Percentiles rank a stretch among this genome's conserved stretches.
These are phyloP conservation scores for Russula griseocarnosa DNA, from an alignment of 768 basidiomycete species.

Conservation along the genomic window DNA sequence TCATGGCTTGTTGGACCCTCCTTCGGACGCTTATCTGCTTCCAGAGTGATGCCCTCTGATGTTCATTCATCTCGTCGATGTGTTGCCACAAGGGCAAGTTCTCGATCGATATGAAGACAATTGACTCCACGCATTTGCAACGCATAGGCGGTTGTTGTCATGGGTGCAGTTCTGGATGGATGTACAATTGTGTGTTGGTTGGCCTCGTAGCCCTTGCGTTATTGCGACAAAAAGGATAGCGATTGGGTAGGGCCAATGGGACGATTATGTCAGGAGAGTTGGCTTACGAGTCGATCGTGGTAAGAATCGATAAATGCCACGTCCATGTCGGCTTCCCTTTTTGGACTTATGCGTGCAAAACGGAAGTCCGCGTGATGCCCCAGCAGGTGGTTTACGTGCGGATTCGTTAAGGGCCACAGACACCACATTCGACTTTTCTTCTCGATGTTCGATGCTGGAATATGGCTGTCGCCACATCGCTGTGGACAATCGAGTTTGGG, in stretches of 20 bases:
- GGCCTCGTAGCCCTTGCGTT: neutral
- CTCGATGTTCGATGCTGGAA: neutral
- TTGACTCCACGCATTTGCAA: too few relatives aligned
- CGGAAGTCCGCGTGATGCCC: constrained; percentile 22
- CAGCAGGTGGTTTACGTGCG: constrained; percentile 28
- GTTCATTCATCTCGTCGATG: neutral
- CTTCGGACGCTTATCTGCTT: neutral
- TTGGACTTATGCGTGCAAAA: constrained; percentile 22
- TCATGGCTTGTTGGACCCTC: neutral
- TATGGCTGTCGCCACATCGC: too few relatives aligned
- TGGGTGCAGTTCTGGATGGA: neutral
- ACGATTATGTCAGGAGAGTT: neutral
- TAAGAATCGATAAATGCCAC: constrained; percentile 22
- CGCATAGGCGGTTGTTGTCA: neutral
- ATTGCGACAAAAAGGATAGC: neutral
- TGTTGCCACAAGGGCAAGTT: neutral
- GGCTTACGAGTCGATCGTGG: constrained; percentile 19
- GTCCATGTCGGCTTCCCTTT: constrained; percentile 20
- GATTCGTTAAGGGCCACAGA: constrained; percentile 17
- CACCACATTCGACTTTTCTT: constrained; percentile 11
- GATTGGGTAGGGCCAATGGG: too few relatives aligned
- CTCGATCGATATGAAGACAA: constrained; percentile 4
- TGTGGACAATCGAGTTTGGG: neutral
- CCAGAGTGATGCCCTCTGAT: neutral
- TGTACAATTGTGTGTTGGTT: neutral